Evolutionary conservation across 805 yeast species (phyloP), one percentile per base, ranked within the genome.

Genomic region (Kazachstania psychrophila): DNA sequence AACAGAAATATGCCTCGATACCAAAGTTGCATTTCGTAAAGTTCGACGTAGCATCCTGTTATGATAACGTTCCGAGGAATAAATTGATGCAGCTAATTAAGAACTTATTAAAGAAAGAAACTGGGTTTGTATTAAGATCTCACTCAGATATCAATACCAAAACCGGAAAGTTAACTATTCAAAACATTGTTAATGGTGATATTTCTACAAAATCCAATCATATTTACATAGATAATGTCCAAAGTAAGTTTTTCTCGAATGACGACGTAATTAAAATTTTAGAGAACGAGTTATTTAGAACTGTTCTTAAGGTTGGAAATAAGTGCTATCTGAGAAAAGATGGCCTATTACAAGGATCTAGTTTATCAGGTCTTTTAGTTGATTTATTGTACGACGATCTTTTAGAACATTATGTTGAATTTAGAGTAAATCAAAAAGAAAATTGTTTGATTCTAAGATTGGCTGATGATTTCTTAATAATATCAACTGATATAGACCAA

Each of bases 271-370:
- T 74, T 2, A 55, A 59, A 0, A 53, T 74, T 9, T 61, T 79
- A 0, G 54, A 60, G 14, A 54, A 59, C n/a, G 87, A 83, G 39
- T 54, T 86, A 11, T 58, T 60, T n/a, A 59, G 67, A 10, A 68
- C 83, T 0, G 60, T 68, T 0, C 58, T 79, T 0, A 56, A 56
- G 19, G 54, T 70, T 2, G 61, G 62, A 4, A 49, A 56, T 1
- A 43, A 47, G 6, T 56, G 63, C 3, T 72, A 65, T 48, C 50
- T 54, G n/a, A 62, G 94, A 40, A 72, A 61, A 29, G 56, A 62
- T 8, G 97, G 97, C 0, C 66, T 89, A 0, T 87, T 79, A 37
- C 97, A 88, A 60, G 97, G 97, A 0, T 73, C 85, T 6, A 76
- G 79, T 1, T 56, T 87, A 4, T 89, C 95, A 39, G 71, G 82